Evolutionary conservation across 768 basidiomycete genomes (phyloP).

Genomic region (Mycena amicta): DNA sequence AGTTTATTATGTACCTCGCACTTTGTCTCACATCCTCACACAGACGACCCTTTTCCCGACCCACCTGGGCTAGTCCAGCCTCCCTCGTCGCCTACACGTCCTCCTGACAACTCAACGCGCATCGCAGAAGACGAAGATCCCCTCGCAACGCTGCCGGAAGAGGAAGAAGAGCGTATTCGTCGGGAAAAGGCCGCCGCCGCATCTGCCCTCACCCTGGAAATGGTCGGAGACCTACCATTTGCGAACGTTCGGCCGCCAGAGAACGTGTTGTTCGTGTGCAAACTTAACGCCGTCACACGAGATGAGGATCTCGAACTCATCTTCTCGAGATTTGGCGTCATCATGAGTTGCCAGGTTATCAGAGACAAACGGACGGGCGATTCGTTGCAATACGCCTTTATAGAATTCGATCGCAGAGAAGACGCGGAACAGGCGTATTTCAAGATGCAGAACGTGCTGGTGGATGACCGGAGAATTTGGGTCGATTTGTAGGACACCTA

Average conservation of each 20-base stretch:
- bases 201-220: conserved; percentile 94
- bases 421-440: conserved; percentile 99
- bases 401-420: conserved; percentile 93
- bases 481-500: conserved; percentile 88
- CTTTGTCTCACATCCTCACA: not conserved
- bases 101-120: conserved; percentile 84
- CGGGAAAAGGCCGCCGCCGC: conserved; percentile 90
- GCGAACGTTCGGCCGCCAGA: conserved; percentile 98
- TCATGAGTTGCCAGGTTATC: conserved; percentile 98
- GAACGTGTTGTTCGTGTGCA: conserved; percentile 98
- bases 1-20: too few species aligned
- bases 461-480: conserved; percentile 98
- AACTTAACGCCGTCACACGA: conserved; percentile 92
- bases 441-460: conserved; percentile 99
- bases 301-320: conserved; percentile 98
- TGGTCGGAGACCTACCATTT: conserved; percentile 99
- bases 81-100: conserved; percentile 73
- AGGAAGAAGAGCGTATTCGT: conserved; percentile 78
- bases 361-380: conserved; percentile 95
- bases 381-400: conserved; percentile 96
- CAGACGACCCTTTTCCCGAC: conserved; percentile 96
- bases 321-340: conserved; percentile 91
- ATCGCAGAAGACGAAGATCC: conserved; percentile 97
- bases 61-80: conserved; percentile 75
- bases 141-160: conserved; percentile 77